Evolutionary conservation across 805 yeast species (phyloP).

Genomic region (Nadsonia fulvescens): DNA sequence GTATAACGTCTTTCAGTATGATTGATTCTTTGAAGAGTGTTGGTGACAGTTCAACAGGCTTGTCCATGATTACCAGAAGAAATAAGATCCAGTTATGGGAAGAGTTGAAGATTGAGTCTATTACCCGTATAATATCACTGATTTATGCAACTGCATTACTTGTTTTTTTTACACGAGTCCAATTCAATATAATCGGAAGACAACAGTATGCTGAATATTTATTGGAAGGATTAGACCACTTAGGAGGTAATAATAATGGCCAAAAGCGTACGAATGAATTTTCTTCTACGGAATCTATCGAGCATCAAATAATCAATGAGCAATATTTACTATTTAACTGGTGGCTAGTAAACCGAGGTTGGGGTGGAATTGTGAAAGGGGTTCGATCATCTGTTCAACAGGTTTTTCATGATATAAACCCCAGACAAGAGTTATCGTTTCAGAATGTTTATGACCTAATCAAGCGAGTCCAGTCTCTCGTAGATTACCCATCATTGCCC

Average conservation of each 20-base stretch:
- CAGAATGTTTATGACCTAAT: conserved; percentile 31
- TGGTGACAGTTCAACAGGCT: conserved; percentile 1
- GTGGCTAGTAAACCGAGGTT: conserved; percentile 87
- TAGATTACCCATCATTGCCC: conserved; percentile 21
- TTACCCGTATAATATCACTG: conserved; percentile 56
- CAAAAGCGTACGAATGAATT: too few species aligned
- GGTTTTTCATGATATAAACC: conserved; percentile 46
- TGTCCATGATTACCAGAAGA: conserved; percentile 15
- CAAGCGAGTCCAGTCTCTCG: conserved; percentile 18
- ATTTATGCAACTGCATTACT: conserved; percentile 52
- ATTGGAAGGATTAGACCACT: too few species aligned
- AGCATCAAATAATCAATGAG: too few species aligned
- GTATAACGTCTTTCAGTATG: too few species aligned
- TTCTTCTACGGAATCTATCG: too few species aligned
- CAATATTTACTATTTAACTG: conserved; percentile 73
- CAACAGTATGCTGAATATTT: too few species aligned
- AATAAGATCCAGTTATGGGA: conserved; percentile 65
- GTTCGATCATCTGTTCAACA: conserved; percentile 38
- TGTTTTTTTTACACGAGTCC: conserved; percentile 61
- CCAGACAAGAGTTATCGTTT: conserved; percentile 50
- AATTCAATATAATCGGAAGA: conserved; percentile 76
- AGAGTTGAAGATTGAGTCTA: conserved; percentile 54
- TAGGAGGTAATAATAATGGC: too few species aligned
- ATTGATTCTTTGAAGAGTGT: conserved; percentile 6
- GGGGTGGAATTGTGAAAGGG: conserved; percentile 37